Evolutionary conservation across 352 stramenopile species (phyloP), one percentile per base, ranked within the genome.

Genomic region (Blastocystis sp.): DNA sequence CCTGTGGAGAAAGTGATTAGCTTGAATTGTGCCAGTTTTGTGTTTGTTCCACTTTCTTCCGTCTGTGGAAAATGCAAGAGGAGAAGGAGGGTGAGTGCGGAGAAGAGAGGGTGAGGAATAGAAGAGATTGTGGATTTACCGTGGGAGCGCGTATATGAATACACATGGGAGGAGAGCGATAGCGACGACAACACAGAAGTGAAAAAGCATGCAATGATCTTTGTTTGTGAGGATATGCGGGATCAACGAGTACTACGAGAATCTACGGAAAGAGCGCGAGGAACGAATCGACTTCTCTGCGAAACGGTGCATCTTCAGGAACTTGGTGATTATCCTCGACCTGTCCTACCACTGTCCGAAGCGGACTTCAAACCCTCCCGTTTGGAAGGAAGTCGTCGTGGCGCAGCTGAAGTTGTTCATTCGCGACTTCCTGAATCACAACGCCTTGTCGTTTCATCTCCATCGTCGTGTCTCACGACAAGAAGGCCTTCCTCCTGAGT

Each of bases 1-100:
- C 69, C 90, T 98, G 34, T 99, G 95, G 95, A 84, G 74, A 67
- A 7, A 56, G 48, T 56, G 48, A 56, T 56, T 56, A 56, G 48
- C 5, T 17, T 17, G 48, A 56, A 34, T 34, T 56, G 48, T 56
- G 48, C 14, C 14, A 56, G 48, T 56, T 14, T 56, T 56, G 48
- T 56, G 48, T 56, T 56, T 56, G 48, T 56, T 56, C 5, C 5
- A 17, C 14, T 14, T 7, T 56, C 48, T 7, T 56, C 14, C 48
- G 0, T 56, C 48, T 56, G 5, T 14, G 5, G 48, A 56, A 14
- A 56, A 56, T 56, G 48, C 48, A 56, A 56, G 48, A 56, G 14
- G 48, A 56, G 14, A 56, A 56, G 48, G 48, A 56, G 48, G 48
- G 48, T 56, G 48, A 34, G 0, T 56, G 48, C 1, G 48, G 5